A percentile compares a stretch with the other conserved stretches of the same genome.
Evolutionary conservation across 257 asterid species (phyloP).

Genomic region (Rhazya stricta): DNA sequence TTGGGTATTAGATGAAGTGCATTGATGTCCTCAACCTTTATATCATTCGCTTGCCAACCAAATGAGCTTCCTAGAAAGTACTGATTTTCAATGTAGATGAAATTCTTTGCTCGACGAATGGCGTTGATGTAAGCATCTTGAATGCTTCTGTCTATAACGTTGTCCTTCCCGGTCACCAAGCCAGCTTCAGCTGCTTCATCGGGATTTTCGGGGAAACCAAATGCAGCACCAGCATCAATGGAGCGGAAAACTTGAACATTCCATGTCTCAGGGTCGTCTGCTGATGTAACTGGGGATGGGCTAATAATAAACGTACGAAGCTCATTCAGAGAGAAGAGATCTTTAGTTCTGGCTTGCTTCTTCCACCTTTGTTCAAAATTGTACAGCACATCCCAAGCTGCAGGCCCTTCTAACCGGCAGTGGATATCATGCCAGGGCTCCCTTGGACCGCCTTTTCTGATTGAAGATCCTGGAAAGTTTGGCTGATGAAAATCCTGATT

Average conservation of each 20-base stretch:
- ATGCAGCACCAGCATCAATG: constrained; percentile 70
- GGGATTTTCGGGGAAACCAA: constrained; percentile 49
- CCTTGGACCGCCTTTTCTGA: constrained; percentile 81
- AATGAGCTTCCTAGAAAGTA: constrained; percentile 85
- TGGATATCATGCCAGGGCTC: constrained; percentile 98
- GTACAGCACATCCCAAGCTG: constrained; percentile 87
- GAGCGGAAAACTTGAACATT: constrained; percentile 80
- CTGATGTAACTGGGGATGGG: constrained; percentile 36
- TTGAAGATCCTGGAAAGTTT: constrained; percentile 59
- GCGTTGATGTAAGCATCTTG: constrained; percentile 86
- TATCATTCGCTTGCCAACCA: constrained; percentile 49
- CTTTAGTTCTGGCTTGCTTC: constrained; percentile 49
- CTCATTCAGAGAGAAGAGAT: constrained; percentile 36
- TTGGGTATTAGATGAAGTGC: constrained; percentile 74
- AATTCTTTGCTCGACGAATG: constrained; percentile 74
- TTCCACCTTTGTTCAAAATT: constrained; percentile 92
- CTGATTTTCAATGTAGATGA: constrained; percentile 86
- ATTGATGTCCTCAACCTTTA: constrained; percentile 47
- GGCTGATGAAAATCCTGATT: constrained; percentile 86
- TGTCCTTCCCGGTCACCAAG: constrained; percentile 58
- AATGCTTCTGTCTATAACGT: constrained; percentile 67
- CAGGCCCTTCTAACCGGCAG: constrained; percentile 78
- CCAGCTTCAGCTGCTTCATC: constrained; percentile 48
- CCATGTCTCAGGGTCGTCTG: constrained; percentile 61
- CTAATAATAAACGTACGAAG: constrained; percentile 35